These are phyloP conservation scores for Lablab purpureus DNA, from an alignment of 306 rosid species.

Conservation along the genomic window DNA sequence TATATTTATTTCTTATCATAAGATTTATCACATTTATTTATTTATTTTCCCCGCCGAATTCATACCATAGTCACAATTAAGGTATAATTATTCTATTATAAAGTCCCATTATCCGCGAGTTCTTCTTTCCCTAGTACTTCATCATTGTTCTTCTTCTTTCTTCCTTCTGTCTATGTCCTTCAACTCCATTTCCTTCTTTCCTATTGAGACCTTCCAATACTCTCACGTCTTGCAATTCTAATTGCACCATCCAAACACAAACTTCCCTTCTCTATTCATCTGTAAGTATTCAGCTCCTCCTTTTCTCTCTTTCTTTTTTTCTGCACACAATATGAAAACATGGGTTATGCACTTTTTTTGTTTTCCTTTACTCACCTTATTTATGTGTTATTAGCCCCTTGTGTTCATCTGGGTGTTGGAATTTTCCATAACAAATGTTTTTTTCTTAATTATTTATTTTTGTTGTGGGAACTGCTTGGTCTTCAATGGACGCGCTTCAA, in stretches of 20 bases:
- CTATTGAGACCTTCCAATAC: not conserved
- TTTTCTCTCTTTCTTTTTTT: constrained; percentile 26
- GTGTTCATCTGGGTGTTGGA: constrained; percentile 37
- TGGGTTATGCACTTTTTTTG: not conserved
- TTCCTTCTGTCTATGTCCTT: not conserved
- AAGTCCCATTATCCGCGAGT: not conserved
- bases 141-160: not conserved
- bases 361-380: constrained; percentile 18
- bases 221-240: not conserved
- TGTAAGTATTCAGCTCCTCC: constrained; percentile 45
- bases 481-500: not conserved
- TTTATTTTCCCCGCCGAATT: not conserved
- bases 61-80: not conserved
- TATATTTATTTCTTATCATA: too few species aligned
- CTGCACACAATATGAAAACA: not conserved
- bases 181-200: not conserved
- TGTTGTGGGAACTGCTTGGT: not conserved
- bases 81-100: not conserved
- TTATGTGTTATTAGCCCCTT: constrained; percentile 11
- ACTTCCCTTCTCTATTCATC: not conserved
- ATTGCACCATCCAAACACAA: not conserved
- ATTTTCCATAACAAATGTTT: constrained; percentile 10
- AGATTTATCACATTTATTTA: not conserved
- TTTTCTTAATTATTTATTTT: not conserved
- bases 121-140: not conserved